These are phyloP conservation scores for Saccharomyces hybrid DNA, from an alignment of 1,139 yeast genomes.

Conservation along the genomic window DNA sequence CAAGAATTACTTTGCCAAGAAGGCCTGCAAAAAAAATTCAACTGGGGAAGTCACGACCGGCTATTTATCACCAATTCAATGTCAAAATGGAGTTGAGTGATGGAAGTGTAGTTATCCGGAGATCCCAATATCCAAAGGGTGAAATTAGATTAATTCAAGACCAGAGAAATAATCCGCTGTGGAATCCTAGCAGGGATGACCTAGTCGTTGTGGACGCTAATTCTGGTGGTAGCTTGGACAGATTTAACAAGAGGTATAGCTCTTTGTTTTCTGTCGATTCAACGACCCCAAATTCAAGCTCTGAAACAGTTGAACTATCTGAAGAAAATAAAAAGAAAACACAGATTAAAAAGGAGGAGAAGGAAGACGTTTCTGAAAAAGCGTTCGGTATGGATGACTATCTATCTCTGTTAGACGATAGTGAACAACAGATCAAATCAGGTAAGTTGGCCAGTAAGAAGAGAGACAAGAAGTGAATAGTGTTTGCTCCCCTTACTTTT, in stretches of 20 bases:
- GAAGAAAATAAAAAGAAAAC: conserved; percentile 15
- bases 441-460: conserved; percentile 56
- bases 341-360: conserved; percentile 9
- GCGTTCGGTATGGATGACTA: conserved; percentile 43
- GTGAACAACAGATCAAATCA: conserved; percentile 53
- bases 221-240: conserved; percentile 78
- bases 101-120: conserved; percentile 78
- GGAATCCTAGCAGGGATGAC: conserved; percentile 86
- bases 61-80: conserved; percentile 84
- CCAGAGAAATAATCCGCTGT: conserved; percentile 74
- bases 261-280: conserved; percentile 42
- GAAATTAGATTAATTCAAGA: conserved; percentile 83
- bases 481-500: background rate
- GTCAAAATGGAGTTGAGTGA: conserved; percentile 83
- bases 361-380: conserved; percentile 16
- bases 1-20: conserved; percentile 29
- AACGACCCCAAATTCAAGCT: conserved; percentile 12
- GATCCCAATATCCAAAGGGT: conserved; percentile 82
- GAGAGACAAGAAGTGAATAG: conserved; percentile 32
- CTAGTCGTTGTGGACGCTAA: conserved; percentile 67
- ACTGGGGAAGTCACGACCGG: conserved; percentile 80
- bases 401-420: conserved; percentile 54
- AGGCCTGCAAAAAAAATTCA: conserved; percentile 36
- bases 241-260: conserved; percentile 66
- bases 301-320: conserved; percentile 13